Evolutionary conservation across 2,329 filamentous ascomycete species (phyloP), one percentile per base, ranked within the genome.

Genomic region (Fusarium metavorans): DNA sequence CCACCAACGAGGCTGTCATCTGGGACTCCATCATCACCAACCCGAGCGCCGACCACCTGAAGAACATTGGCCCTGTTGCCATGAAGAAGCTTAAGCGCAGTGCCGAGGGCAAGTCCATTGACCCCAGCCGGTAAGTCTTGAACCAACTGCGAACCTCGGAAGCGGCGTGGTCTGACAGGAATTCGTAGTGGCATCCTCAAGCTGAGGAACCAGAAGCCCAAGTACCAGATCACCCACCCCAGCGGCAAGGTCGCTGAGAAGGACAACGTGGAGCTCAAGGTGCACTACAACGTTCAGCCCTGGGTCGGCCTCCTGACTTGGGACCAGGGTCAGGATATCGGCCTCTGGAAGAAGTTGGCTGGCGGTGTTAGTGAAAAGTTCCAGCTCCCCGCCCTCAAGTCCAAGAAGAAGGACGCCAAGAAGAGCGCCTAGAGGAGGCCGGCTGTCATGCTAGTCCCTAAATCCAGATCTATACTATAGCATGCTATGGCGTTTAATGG

Each of bases 261-360:
- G 58, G 86, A 89, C 60, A 92, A 97, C 81, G 94, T 96, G 66
- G 92, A 90, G 34, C 86, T 99, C 72, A 91, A 92, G 78, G 86
- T 98, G 63, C 93, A 97, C 81, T 99, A 97, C 91, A 98, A 98
- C 84, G 93, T 98, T 70, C 97, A 99, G 87, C 97, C 97, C 35
- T 98, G 96, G 94, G 95, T 99, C 13, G 97, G 97, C 16, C 84
- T 93, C 62, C 84, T 98, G 82, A 93, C 93, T 48, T 99, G 97
- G 97, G 92, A 93, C 79, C 87, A 91, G 72, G 83, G 87, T 72
- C 77, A 81, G 48, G 86, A 89, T 74, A 83, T 89, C 66, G 89
- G 89, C 11, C 82, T 85, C 59, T 95, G 94, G 94, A 88, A 91
- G 84, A 87, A 85, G 64, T 79, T 95, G 71, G 85, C 87, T 76